Percentiles rank a stretch among this genome's conserved stretches.
phyloP scores from a whole-genome alignment of 345 rosid species.

The Eucalyptus microcorys region DNA sequence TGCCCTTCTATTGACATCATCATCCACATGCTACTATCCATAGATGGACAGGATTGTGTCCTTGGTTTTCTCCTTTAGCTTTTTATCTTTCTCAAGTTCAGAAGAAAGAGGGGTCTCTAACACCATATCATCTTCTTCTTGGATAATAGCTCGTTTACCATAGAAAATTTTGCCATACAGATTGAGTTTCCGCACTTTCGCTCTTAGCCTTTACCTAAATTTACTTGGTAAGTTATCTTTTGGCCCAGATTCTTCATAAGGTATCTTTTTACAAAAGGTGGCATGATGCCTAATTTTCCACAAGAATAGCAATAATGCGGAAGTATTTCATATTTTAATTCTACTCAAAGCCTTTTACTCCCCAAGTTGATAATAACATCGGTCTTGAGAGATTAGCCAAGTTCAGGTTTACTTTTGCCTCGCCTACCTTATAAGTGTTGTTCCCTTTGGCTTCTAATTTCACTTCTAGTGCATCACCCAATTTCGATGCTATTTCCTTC shows the following conservation, averaged over 20 bases:
- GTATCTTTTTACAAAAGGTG: rapidly evolving
- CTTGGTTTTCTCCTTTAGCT: not conserved
- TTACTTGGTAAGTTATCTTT: not conserved
- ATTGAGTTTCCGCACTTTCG: rapidly evolving
- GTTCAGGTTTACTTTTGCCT: no score
- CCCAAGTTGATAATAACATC: rapidly evolving
- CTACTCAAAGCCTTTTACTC: not conserved
- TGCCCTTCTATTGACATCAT: no score
- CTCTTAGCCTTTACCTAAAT: not conserved
- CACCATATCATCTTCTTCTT: not conserved
- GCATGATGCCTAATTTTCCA: rapidly evolving
- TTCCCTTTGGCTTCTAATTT: no score
- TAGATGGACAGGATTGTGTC: not conserved
- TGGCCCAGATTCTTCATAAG: rapidly evolving
- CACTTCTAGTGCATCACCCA: rapidly evolving
- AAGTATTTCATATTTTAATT: not conserved
- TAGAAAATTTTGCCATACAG: rapidly evolving
- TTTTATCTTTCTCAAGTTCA: not conserved
- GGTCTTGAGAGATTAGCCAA: not conserved
- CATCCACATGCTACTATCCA: no score
- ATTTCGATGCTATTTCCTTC: no score
- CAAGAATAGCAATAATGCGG: rapidly evolving
- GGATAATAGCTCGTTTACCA: not conserved
- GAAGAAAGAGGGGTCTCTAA: not conserved
- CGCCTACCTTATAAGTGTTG: no score